Conservation (phyloP, 768 basidiomycete genomes). For the Lactarius akahatsu region DNA sequence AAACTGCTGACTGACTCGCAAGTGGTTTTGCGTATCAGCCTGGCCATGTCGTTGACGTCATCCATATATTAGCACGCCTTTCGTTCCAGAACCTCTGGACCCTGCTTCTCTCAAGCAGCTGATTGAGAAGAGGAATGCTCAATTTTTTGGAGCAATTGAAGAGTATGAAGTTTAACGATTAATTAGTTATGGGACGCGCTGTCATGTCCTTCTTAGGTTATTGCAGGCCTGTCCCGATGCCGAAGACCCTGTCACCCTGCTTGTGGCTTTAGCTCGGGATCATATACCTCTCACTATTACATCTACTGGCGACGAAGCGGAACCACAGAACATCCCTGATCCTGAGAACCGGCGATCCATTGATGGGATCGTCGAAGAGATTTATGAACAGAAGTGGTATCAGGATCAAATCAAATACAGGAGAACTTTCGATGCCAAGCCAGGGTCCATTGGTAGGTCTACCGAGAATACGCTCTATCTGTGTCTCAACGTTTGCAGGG, state of each 20-base stretch:
- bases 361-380: slow-evolving; percentile 53
- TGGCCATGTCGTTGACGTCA: background rate
- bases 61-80: slow-evolving; percentile 10
- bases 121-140: slow-evolving; percentile 29
- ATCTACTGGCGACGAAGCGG: slow-evolving; percentile 23
- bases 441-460: slow-evolving; percentile 50
- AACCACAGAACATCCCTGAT: slow-evolving; percentile 35
- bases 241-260: slow-evolving; percentile 61
- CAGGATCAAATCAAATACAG: slow-evolving; percentile 63
- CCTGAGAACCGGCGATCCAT: slow-evolving; percentile 59
- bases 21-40: slow-evolving; percentile 4
- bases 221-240: slow-evolving; percentile 48
- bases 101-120: slow-evolving; percentile 23
- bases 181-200: slow-evolving; percentile 21
- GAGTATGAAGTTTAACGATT: slow-evolving; percentile 44
- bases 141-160: slow-evolving; percentile 45
- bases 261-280: slow-evolving; percentile 65
- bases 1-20: slow-evolving; percentile 5
- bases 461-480: background rate
- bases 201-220: slow-evolving; percentile 44
- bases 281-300: slow-evolving; percentile 75
- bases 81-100: slow-evolving; percentile 21
- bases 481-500: slow-evolving; percentile 36
- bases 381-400: slow-evolving; percentile 64
- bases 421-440: slow-evolving; percentile 52